These are phyloP conservation scores for Globisporangium cylindrosporum DNA, from an alignment of 352 stramenopile genomes.

Conservation along the genomic window DNA sequence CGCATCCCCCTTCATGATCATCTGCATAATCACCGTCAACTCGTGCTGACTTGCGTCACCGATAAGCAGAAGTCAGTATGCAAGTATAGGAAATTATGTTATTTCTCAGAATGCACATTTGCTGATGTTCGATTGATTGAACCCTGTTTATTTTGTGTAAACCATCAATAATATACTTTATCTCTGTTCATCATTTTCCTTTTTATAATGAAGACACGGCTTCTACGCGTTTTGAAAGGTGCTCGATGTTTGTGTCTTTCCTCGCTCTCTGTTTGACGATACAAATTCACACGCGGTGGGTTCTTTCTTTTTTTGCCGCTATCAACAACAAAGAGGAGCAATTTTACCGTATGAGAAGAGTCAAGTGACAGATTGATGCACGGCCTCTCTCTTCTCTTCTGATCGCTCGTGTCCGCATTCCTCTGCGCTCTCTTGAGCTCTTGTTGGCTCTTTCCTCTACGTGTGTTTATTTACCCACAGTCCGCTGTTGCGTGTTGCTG, in stretches of 20 bases:
- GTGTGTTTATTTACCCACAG: slow-evolving; percentile 1
- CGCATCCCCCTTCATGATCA: background rate
- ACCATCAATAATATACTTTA: background rate
- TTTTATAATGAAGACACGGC: background rate
- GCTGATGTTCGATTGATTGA: background rate
- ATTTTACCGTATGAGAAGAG: background rate
- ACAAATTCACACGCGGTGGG: background rate
- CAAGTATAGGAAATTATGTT: background rate
- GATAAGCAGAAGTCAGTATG: background rate
- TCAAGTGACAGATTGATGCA: background rate
- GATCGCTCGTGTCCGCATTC: background rate
- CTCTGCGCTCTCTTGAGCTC: background rate
- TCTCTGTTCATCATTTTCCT: background rate
- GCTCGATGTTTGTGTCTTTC: background rate
- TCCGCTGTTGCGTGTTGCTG: background rate
- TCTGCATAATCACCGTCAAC: background rate
- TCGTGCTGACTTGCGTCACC: background rate
- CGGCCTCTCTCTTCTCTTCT: background rate
- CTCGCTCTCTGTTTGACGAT: background rate
- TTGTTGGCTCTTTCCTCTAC: background rate
- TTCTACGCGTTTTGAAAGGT: background rate
- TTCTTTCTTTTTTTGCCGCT: background rate
- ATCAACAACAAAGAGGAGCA: background rate
- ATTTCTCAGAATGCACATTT: background rate
- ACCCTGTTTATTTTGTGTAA: background rate